phyloP scores from a whole-genome alignment of 163 green algal genomes.

The Prototheca wickerhamii region DNA sequence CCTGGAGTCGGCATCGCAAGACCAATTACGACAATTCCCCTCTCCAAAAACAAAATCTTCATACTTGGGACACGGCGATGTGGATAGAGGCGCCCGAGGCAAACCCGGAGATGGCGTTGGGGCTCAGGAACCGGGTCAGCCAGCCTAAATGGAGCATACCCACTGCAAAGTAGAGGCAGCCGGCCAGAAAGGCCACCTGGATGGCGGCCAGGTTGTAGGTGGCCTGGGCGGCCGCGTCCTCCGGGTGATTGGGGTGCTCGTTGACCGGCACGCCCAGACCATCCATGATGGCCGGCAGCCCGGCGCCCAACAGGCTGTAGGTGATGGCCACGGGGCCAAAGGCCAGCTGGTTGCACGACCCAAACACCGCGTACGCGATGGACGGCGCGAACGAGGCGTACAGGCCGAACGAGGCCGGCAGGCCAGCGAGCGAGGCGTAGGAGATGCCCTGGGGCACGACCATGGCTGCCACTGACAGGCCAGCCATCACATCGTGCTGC shows the following conservation, averaged over 20 bases:
- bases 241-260: constrained; percentile 26
- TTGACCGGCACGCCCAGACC: constrained; percentile 1
- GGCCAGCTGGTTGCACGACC: constrained; percentile 61
- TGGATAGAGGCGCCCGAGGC: constrained; percentile 70
- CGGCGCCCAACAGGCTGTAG: constrained; percentile 51
- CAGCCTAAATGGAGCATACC: constrained; percentile 69
- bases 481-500: constrained; percentile 34
- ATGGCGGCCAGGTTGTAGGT: constrained; percentile 40
- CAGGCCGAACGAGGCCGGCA: constrained; percentile 38
- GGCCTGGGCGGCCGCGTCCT: constrained; percentile 19
- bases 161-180: constrained; percentile 46
- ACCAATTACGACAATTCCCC: not conserved
- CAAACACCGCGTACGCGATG: constrained; percentile 63
- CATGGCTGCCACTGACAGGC: constrained; percentile 37
- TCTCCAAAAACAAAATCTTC: not conserved
- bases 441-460: constrained; percentile 40
- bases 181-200: constrained; percentile 59
- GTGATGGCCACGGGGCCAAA: constrained; percentile 81
- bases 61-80: constrained; percentile 56
- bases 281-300: constrained; percentile 35
- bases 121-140: constrained; percentile 74
- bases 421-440: constrained; percentile 30
- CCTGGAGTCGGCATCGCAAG: not conserved
- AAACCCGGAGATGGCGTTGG: constrained; percentile 78
- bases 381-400: constrained; percentile 64